These are phyloP conservation scores for Coffea humblotiana DNA, from an alignment of 305 asterid genomes.

Conservation along the genomic window DNA sequence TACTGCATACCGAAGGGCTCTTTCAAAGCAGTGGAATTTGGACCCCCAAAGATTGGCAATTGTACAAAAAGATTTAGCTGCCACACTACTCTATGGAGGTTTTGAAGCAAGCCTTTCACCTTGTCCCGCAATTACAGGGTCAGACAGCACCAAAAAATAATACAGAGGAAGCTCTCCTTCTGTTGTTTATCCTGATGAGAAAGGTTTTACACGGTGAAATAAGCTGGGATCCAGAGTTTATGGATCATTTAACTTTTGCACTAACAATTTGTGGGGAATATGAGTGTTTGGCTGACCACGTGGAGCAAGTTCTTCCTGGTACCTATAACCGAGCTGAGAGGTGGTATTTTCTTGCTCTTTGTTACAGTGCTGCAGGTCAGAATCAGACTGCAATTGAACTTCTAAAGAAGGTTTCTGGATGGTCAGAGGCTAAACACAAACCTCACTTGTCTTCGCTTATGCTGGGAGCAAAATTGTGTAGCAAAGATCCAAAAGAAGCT, in stretches of 20 bases:
- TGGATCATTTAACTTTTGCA: slow-evolving; percentile 69
- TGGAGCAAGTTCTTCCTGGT: slow-evolving; percentile 79
- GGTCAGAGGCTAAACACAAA: slow-evolving; percentile 47
- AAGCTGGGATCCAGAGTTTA: slow-evolving; percentile 72
- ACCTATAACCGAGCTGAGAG: slow-evolving; percentile 58
- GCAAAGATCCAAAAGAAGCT: slow-evolving; percentile 52
- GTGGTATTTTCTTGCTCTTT: slow-evolving; percentile 91
- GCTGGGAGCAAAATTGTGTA: slow-evolving; percentile 84
- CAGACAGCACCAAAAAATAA: slow-evolving; percentile 36
- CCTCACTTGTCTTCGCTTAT: slow-evolving; percentile 55
- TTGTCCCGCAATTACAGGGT: slow-evolving; percentile 32
- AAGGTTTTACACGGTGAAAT: slow-evolving; percentile 59
- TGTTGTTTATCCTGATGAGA: slow-evolving; percentile 58
- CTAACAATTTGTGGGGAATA: slow-evolving; percentile 57
- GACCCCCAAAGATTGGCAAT: slow-evolving; percentile 60
- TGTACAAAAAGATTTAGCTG: slow-evolving; percentile 72
- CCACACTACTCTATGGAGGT: slow-evolving; percentile 66
- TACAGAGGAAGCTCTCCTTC: slow-evolving; percentile 78
- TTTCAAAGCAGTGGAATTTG: slow-evolving; percentile 74
- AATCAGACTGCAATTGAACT: slow-evolving; percentile 55
- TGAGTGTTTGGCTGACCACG: slow-evolving; percentile 58
- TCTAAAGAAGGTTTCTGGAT: slow-evolving; percentile 59
- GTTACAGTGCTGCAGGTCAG: slow-evolving; percentile 73
- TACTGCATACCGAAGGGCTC: slow-evolving; percentile 64
- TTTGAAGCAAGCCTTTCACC: slow-evolving; percentile 57